Base-by-base conservation (phyloP, 805 yeast species). In the Saccharomycopsis javanensis region DNA sequence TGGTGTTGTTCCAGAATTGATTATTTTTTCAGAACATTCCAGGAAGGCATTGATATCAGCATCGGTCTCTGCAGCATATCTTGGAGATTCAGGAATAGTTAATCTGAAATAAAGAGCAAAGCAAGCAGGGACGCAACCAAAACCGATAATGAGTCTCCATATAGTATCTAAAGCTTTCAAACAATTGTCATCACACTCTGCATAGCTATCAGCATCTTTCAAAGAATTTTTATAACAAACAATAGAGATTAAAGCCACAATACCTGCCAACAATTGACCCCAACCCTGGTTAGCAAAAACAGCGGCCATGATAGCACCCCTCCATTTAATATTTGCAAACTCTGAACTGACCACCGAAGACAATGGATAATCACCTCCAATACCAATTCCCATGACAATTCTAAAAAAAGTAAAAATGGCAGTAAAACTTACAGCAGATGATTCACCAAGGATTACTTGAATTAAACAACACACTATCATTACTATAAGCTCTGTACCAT, bases 301-400 rank as follows among this genome's bases (percentile, higher is more conserved):
- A 30, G 96, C 96, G 68, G 87, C 90, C 96, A 89, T 89, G 65
- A 88, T 88, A 63, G 96, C 96, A 79, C 97, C 97, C 83, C 97
- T 87, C 96, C 96, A 89, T 72, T 86, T 88, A 64, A 96, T 89
- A 59, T 96, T 88, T 25, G 96, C 80, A 67, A 89, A 89, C 76
- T 89, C 97, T 58, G 96, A 85, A 8, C 96, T 85, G 63, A 89
- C 88, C 70, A 89, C 85, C 15, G 96, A 88, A 18, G 96, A 88
- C 67, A 90, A 78, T 64, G 97, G 96, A 71, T 89, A 89, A 75
- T 89, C 97, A 79, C 96, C 97, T 76, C 97, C 97, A 65, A 89
- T 90, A 82, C 97, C 97, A 66, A 90, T 85, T 78, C 97, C 97
- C 88, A 84, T 85, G 62, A 89, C 67, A 64, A 89, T 83, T 81